Conservation (phyloP, 2,329 filamentous ascomycete species). For the Corynespora cassiicola region DNA sequence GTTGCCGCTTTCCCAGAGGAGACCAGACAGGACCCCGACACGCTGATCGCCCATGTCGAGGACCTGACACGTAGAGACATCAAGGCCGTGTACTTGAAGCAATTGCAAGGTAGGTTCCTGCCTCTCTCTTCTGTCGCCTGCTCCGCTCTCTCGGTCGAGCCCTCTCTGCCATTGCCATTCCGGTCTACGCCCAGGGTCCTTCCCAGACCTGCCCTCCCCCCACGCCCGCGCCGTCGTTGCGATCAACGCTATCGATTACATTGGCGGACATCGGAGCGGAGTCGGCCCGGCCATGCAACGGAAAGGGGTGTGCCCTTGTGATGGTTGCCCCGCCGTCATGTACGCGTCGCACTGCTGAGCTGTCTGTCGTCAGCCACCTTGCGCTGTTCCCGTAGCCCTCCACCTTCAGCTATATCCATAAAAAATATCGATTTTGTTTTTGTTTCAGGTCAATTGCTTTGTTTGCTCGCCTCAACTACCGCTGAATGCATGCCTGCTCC, state of each 20-base stretch:
- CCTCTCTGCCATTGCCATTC: neutral
- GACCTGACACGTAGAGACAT: constrained; percentile 75
- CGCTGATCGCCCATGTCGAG: constrained; percentile 70
- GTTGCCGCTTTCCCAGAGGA: constrained; percentile 74
- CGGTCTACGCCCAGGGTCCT: too few species aligned
- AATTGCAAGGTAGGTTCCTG: constrained; percentile 63
- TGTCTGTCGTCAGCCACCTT: too few species aligned
- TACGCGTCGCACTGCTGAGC: too few species aligned
- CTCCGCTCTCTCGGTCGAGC: too few species aligned
- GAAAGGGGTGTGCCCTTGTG: too few species aligned
- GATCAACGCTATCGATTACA: too few species aligned
- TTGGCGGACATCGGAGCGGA: too few species aligned
- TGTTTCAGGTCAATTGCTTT: constrained; percentile 15
- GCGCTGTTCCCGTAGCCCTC: neutral
- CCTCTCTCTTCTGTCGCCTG: constrained; percentile 12
- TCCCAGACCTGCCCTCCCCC: too few species aligned
- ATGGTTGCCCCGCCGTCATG: too few species aligned
- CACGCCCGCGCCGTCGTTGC: too few species aligned
- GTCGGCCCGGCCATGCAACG: too few species aligned
- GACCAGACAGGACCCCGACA: constrained; percentile 63
- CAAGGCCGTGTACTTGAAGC: constrained; percentile 79
- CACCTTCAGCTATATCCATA: constrained; percentile 14
- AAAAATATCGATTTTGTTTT: constrained; percentile 14
- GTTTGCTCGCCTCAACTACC: constrained; percentile 7
- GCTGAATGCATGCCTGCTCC: too few species aligned